Evolutionary conservation across 805 yeast genomes (phyloP).

Genomic region (Yarrowia sp.): DNA sequence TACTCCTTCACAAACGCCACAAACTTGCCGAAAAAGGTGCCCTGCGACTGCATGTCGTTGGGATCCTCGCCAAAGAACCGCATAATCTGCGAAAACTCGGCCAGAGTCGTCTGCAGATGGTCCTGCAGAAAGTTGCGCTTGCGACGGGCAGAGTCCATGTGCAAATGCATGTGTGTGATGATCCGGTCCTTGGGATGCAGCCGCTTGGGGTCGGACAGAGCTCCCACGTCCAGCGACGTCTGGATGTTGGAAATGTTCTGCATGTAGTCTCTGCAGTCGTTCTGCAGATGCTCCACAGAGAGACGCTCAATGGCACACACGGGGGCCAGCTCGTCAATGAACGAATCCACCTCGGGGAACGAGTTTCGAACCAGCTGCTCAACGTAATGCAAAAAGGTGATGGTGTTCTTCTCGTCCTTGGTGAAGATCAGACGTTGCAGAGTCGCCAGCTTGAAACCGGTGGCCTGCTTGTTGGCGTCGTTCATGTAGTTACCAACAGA

Average conservation of each 20-base stretch:
- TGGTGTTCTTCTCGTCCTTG: slow-evolving; percentile 81
- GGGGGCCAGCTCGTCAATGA: slow-evolving; percentile 67
- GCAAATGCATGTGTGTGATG: slow-evolving; percentile 56
- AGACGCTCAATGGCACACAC: slow-evolving; percentile 62
- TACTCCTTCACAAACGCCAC: slow-evolving; percentile 76
- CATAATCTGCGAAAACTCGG: slow-evolving; percentile 71
- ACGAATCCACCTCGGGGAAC: slow-evolving; percentile 72
- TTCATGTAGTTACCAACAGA: slow-evolving; percentile 97
- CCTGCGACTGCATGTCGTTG: slow-evolving; percentile 60
- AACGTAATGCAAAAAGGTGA: slow-evolving; percentile 88
- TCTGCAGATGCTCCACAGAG: slow-evolving; percentile 74
- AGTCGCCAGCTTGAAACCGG: slow-evolving; percentile 88
- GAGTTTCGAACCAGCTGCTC: slow-evolving; percentile 81
- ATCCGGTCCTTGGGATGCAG: slow-evolving; percentile 85
- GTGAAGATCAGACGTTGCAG: slow-evolving; percentile 84
- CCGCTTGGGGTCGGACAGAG: slow-evolving; percentile 68
- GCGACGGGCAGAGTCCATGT: slow-evolving; percentile 69
- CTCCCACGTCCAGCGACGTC: slow-evolving; percentile 74
- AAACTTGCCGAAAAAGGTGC: slow-evolving; percentile 72
- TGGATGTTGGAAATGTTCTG: slow-evolving; percentile 64
- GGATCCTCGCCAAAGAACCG: slow-evolving; percentile 87
- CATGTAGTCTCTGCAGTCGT: slow-evolving; percentile 65
- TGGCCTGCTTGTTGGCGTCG: slow-evolving; percentile 84
- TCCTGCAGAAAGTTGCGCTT: slow-evolving; percentile 63
- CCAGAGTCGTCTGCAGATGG: slow-evolving; percentile 58